Evolutionary conservation across 2,329 filamentous ascomycete genomes (phyloP).

Genomic region (Aspergillus uvarum): DNA sequence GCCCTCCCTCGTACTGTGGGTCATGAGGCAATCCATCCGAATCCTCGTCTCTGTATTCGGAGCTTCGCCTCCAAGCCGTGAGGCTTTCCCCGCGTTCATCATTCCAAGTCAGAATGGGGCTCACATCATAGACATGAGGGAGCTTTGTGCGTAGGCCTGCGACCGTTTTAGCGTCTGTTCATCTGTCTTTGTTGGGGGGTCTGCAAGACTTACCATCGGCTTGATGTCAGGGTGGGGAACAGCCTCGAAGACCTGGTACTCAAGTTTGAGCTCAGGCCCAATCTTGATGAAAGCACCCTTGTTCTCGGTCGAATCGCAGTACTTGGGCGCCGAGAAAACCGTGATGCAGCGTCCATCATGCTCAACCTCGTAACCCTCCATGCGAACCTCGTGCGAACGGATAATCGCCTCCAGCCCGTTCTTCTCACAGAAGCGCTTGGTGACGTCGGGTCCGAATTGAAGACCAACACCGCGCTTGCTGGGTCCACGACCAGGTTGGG

Average conservation of each 20-base stretch:
- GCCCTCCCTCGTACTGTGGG: constrained; percentile 15
- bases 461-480: constrained; percentile 96
- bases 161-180: constrained; percentile 9
- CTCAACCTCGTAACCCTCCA: constrained; percentile 99
- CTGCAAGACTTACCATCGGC: constrained; percentile 66
- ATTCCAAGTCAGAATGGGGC: constrained; percentile 30
- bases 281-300: constrained; percentile 99
- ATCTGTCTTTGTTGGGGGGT: neutral
- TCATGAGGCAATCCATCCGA: constrained; percentile 7
- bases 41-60: constrained; percentile 7
- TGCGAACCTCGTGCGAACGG: constrained; percentile 94
- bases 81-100: constrained; percentile 21
- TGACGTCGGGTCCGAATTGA: constrained; percentile 95
- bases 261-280: constrained; percentile 83
- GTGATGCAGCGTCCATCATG: constrained; percentile 95
- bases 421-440: constrained; percentile 92
- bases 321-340: constrained; percentile 95
- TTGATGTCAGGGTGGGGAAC: constrained; percentile 94
- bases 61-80: constrained; percentile 2
- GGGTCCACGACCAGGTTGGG: constrained; percentile 78
- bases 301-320: constrained; percentile 97
- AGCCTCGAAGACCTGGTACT: constrained; percentile 91
- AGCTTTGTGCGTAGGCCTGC: constrained; percentile 80
- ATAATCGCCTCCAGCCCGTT: constrained; percentile 95
- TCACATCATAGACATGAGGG: constrained; percentile 75